Percentiles rank a stretch among this genome's conserved stretches.
phyloP scores from a whole-genome alignment of 208 protist species.

The Trypanosoma boissoni region DNA sequence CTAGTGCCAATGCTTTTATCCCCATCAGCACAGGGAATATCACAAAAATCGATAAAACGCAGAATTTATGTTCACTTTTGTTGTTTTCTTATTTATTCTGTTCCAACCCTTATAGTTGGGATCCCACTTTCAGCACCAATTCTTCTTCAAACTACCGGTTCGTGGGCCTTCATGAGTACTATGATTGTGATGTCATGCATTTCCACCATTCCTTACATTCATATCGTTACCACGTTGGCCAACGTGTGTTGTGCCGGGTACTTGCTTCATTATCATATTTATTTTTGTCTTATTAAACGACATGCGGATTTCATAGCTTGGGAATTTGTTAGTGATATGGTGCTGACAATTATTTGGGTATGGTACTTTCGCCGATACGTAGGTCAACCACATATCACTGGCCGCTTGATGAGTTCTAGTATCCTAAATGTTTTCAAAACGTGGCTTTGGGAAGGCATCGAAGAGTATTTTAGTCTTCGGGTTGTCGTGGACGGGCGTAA shows the following conservation, averaged over 20 bases:
- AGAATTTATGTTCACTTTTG: conserved; percentile 32
- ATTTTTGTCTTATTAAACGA: conserved; percentile 39
- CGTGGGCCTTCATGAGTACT: conserved; percentile 46
- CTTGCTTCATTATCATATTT: conserved; percentile 63
- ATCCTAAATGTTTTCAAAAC: conserved; percentile 39
- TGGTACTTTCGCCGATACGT: conserved; percentile 61
- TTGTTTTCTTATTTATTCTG: conserved; percentile 60
- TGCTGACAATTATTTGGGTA: conserved; percentile 53
- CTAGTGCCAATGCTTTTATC: conserved; percentile 45
- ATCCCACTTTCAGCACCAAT: conserved; percentile 32
- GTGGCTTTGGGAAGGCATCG: conserved; percentile 55
- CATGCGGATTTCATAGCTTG: conserved; percentile 32
- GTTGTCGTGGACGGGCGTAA: conserved; percentile 27
- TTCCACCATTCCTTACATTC: conserved; percentile 63
- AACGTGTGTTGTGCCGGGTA: conserved; percentile 44
- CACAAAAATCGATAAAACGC: neutral
- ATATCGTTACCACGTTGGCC: conserved; percentile 40
- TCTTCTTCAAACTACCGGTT: conserved; percentile 52
- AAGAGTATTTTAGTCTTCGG: conserved; percentile 56
- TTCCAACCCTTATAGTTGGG: conserved; percentile 70
- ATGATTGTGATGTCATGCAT: conserved; percentile 67
- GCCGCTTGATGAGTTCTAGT: conserved; percentile 33
- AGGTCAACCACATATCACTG: conserved; percentile 55
- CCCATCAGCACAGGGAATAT: neutral
- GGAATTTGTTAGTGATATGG: conserved; percentile 40